These are phyloP conservation scores for Penicillium sclerotiorum DNA, from an alignment of 2,329 filamentous ascomycete species.

Conservation along the genomic window DNA sequence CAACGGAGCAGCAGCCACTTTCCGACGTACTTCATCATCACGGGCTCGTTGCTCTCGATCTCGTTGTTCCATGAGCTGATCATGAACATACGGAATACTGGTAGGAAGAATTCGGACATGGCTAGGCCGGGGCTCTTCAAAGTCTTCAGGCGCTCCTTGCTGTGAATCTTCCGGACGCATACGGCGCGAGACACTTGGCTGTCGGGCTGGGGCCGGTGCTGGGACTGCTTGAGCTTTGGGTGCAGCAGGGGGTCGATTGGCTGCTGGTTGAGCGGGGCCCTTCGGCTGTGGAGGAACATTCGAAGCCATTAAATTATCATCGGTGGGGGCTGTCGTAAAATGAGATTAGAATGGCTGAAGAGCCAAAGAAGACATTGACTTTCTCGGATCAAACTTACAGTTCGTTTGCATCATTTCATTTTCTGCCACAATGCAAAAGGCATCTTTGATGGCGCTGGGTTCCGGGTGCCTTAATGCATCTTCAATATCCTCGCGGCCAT, in stretches of 20 bases:
- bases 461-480: conserved; percentile 90
- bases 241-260: conserved; percentile 22
- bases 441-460: conserved; percentile 97
- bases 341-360: conserved; percentile 11
- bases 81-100: conserved; percentile 86
- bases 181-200: conserved; percentile 30
- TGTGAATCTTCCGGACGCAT: conserved; percentile 27
- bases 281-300: conserved; percentile 21
- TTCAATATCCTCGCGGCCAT: conserved; percentile 90
- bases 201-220: conserved; percentile 23
- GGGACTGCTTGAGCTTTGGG: conserved; percentile 25
- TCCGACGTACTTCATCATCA: conserved; percentile 49
- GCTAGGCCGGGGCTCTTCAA: conserved; percentile 64
- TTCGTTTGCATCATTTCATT: conserved; percentile 97
- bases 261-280: conserved; percentile 33
- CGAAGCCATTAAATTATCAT: conserved; percentile 36
- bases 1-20: conserved; percentile 21
- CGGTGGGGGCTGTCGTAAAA: conserved; percentile 36
- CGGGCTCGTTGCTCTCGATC: conserved; percentile 35
- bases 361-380: not conserved
- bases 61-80: conserved; percentile 76
- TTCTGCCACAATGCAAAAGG: conserved; percentile 95
- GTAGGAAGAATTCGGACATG: conserved; percentile 91
- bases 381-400: conserved; percentile 72
- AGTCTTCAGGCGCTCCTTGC: conserved; percentile 33